Conservation (phyloP, 2,329 filamentous ascomycete species). For the Trichoderma gracile region DNA sequence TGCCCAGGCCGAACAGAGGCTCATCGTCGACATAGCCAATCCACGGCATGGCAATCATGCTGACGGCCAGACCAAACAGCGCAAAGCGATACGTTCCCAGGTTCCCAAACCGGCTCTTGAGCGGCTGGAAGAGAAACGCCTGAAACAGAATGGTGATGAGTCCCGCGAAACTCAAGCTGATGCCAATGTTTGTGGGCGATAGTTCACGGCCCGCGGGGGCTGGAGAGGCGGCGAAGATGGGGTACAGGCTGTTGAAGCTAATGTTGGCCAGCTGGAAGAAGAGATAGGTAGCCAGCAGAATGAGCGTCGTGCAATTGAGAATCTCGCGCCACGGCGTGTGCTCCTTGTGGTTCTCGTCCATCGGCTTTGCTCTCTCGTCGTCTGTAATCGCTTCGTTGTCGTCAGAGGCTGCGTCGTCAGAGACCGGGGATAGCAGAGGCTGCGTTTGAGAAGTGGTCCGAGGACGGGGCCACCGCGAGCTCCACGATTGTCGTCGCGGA, state of each 20-base stretch:
- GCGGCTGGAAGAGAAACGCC: slow-evolving; percentile 74
- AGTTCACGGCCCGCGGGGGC: slow-evolving; percentile 76
- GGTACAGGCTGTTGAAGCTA: slow-evolving; percentile 92
- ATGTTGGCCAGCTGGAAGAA: slow-evolving; percentile 94
- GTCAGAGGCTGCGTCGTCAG: slow-evolving; percentile 31
- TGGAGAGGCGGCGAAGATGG: slow-evolving; percentile 79
- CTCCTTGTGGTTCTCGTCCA: slow-evolving; percentile 19
- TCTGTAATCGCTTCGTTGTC: slow-evolving; percentile 28
- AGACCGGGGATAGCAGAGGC: slow-evolving; percentile 34
- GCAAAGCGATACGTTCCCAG: slow-evolving; percentile 79
- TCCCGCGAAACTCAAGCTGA: slow-evolving; percentile 82
- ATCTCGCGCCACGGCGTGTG: slow-evolving; percentile 51
- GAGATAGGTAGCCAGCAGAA: slow-evolving; percentile 81
- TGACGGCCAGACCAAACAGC: slow-evolving; percentile 75
- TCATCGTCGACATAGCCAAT: slow-evolving; percentile 72
- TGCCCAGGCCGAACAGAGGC: slow-evolving; percentile 58
- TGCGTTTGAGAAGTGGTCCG: slow-evolving; percentile 30
- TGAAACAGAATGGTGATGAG: slow-evolving; percentile 88
- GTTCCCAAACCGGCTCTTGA: slow-evolving; percentile 81
- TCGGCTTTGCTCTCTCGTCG: neutral
- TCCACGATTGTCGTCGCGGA: slow-evolving; percentile 41
- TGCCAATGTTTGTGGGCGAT: slow-evolving; percentile 76
- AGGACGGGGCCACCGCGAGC: slow-evolving; percentile 42
- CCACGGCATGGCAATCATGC: slow-evolving; percentile 87
- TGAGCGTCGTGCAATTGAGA: slow-evolving; percentile 76